These are phyloP conservation scores for Cutaneotrichosporon cutaneum DNA, from an alignment of 1,284 basidiomycete genomes.

Conservation along the genomic window DNA sequence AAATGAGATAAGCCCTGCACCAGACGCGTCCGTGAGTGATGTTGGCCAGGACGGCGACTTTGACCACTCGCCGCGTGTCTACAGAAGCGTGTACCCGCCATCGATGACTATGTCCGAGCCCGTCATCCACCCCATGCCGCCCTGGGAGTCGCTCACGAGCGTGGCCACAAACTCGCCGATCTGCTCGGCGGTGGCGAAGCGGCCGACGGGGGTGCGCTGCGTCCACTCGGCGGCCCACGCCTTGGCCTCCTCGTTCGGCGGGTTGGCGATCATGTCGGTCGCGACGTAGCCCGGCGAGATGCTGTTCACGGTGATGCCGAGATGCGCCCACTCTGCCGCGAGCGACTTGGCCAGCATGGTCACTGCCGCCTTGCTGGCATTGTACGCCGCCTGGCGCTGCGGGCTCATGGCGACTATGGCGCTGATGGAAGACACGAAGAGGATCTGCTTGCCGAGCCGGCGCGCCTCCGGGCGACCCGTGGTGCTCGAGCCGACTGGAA, in stretches of 20 bases:
- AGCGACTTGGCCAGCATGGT: constrained; percentile 49
- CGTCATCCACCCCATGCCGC: constrained; percentile 44
- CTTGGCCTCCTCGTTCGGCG: constrained; percentile 30
- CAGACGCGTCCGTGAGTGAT: too few relatives aligned
- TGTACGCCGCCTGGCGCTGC: constrained; percentile 51
- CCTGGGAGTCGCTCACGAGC: constrained; percentile 34
- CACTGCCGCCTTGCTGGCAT: constrained; percentile 48
- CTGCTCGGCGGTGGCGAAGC: constrained; percentile 45
- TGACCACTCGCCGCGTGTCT: too few relatives aligned
- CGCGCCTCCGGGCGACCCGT: background rate
- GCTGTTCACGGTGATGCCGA: constrained; percentile 48
- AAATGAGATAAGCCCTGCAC: too few relatives aligned
- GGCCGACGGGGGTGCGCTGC: constrained; percentile 41
- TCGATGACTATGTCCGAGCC: constrained; percentile 51
- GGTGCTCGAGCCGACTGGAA: constrained; percentile 13
- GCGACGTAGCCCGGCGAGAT: constrained; percentile 52
- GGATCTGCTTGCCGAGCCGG: constrained; percentile 46
- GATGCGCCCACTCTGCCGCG: constrained; percentile 51
- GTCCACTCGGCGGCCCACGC: constrained; percentile 42
- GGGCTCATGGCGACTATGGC: constrained; percentile 51
- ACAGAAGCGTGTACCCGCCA: constrained; percentile 35
- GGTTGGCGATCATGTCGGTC: constrained; percentile 52
- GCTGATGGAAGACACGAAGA: constrained; percentile 52
- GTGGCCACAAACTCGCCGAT: constrained; percentile 46
- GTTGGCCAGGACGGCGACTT: too few relatives aligned